Evolutionary conservation across 768 basidiomycete genomes (phyloP), one percentile per base, ranked within the genome.

Genomic region (Lactarius pseudohatsudake): DNA sequence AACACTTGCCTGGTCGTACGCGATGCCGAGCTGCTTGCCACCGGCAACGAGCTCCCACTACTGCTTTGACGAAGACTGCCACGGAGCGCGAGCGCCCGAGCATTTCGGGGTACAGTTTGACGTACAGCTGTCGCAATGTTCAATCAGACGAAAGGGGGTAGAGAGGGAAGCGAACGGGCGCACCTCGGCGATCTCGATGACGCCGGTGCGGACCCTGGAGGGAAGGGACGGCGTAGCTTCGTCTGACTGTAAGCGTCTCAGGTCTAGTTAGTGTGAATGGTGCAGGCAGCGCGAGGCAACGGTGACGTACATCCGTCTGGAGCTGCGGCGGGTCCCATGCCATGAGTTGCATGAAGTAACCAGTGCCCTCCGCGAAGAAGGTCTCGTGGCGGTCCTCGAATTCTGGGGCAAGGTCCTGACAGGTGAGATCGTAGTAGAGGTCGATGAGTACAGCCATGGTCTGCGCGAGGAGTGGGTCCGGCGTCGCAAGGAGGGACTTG

Each of bases 391-490:
- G 80, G 72, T 98, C 97, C 75, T 99, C 97, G 72, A 99, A 88
- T 70, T 88, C 90, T 16, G 94, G 94, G 4, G 96, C 97, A 20
- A 98, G 81, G 77, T 99, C 97, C 70, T 98, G 96, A 71, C 91
- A 92, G 2, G 91, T 94, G 69, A 99, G 85, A 76, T 98, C 97
- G 72, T 95, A 90, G 79, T 90, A 98, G 30, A 98, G 85, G 41
- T 96, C 91, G 20, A 91, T 81, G 18, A 97, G 81, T 8, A 94
- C 81, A 22, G 88, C 84, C 82, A 92, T 88, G 0, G 85, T 83
- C 69, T 92, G 90, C 1, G 91, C 88, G 38, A 94, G 72, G 26
- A 84, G 80, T 40, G 68, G 80, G 64, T 65, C 75, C 36, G 72
- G 80, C 69, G 69, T 74, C 5, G 79, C 73, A 56, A 91, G 77